These are phyloP conservation scores for Phytophthora sansomeana DNA, from an alignment of 352 stramenopile species.

Conservation along the genomic window DNA sequence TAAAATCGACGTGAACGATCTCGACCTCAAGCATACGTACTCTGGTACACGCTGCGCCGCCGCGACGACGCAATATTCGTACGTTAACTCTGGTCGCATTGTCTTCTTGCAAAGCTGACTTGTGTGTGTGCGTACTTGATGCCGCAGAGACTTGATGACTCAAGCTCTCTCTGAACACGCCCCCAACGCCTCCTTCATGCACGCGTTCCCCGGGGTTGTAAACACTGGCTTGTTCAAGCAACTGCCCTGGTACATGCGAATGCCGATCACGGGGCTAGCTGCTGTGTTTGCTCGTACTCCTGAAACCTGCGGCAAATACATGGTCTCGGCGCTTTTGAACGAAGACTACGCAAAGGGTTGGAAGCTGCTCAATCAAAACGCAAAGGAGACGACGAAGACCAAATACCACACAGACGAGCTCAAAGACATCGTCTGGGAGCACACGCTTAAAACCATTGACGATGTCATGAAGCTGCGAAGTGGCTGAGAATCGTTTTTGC, in stretches of 20 bases:
- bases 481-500: not conserved
- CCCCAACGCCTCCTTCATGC: slow-evolving; percentile 31
- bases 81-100: slow-evolving; percentile 3
- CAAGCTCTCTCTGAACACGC: slow-evolving; percentile 32
- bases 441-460: slow-evolving; percentile 26
- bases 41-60: slow-evolving; percentile 24
- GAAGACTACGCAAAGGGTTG: slow-evolving; percentile 28
- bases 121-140: not conserved
- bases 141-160: slow-evolving; percentile 30
- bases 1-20: slow-evolving; percentile 24
- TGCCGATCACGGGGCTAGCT: slow-evolving; percentile 8
- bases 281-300: slow-evolving; percentile 19
- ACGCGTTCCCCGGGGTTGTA: slow-evolving; percentile 25
- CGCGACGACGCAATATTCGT: slow-evolving; percentile 36
- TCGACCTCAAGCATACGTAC: slow-evolving; percentile 33
- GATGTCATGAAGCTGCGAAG: slow-evolving; percentile 25
- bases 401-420: slow-evolving; percentile 33
- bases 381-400: slow-evolving; percentile 16
- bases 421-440: slow-evolving; percentile 32
- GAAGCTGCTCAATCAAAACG: slow-evolving; percentile 33
- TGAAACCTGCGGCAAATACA: slow-evolving; percentile 28
- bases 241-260: slow-evolving; percentile 19
- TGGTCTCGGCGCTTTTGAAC: slow-evolving; percentile 28
- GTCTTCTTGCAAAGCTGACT: not conserved
- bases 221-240: slow-evolving; percentile 21